Percentiles rank a stretch among this genome's conserved stretches.
phyloP scores from a whole-genome alignment of 169 alveolate species.

The Cryptosporidium tyzzeri region DNA sequence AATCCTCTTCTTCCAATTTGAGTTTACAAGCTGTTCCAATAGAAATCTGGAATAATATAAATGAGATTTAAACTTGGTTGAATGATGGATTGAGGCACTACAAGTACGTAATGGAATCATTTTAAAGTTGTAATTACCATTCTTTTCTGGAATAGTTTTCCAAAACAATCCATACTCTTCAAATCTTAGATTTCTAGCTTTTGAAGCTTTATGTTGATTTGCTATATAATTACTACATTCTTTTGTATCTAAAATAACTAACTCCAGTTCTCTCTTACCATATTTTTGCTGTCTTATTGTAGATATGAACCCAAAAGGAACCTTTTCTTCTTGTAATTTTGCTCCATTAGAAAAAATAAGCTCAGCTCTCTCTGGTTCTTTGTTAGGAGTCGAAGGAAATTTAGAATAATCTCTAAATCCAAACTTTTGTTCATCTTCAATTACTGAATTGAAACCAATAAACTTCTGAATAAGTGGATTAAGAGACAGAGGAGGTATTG shows the following conservation, averaged over 20 bases:
- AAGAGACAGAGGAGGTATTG: not conserved
- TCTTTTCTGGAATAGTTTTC: not conserved
- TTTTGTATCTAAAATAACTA: slow-evolving; percentile 26
- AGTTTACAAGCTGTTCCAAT: slow-evolving; percentile 35
- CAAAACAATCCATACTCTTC: slow-evolving; percentile 71
- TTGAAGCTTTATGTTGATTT: slow-evolving; percentile 2
- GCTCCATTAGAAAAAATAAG: not conserved
- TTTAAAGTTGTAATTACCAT: slow-evolving; percentile 6
- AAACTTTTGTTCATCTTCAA: slow-evolving; percentile 4
- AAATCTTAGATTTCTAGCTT: slow-evolving; percentile 22
- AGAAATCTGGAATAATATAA: slow-evolving; percentile 46
- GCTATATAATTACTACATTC: slow-evolving; percentile 24
- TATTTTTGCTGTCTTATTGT: slow-evolving; percentile 1
- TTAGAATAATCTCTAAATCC: slow-evolving; percentile 24
- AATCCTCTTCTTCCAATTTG: slow-evolving; percentile 49
- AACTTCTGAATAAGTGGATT: slow-evolving; percentile 14
- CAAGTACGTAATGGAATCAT: slow-evolving; percentile 46
- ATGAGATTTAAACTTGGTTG: slow-evolving; percentile 38
- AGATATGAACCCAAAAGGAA: slow-evolving; percentile 62
- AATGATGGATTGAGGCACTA: slow-evolving; percentile 39
- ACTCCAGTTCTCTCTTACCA: slow-evolving; percentile 32
- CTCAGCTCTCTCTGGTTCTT: slow-evolving; percentile 13
- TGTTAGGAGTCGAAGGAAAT: slow-evolving; percentile 49
- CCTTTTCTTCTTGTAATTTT: not conserved
- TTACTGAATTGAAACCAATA: not conserved